Evolutionary conservation across 164 flowering plant species (phyloP).

Genomic region (Protea cynaroides): DNA sequence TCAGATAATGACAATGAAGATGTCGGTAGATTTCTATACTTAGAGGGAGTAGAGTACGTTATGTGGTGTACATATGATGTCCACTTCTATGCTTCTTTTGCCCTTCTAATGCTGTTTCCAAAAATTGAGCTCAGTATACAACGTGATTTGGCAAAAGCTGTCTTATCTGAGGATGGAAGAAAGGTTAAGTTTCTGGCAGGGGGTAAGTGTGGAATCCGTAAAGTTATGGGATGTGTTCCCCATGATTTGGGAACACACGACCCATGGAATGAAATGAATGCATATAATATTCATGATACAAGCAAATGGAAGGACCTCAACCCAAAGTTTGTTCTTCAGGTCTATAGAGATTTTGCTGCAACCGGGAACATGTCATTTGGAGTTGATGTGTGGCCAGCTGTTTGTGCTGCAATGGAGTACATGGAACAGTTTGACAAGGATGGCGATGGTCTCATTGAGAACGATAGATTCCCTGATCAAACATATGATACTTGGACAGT

Average conservation of each 20-base stretch:
- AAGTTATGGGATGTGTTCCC: slow-evolving; percentile 80
- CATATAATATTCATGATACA: slow-evolving; percentile 89
- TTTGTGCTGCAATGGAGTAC: slow-evolving; percentile 83
- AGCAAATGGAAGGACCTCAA: slow-evolving; percentile 90
- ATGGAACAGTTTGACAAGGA: slow-evolving; percentile 95
- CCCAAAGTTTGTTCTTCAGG: slow-evolving; percentile 92
- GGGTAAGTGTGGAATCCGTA: slow-evolving; percentile 80
- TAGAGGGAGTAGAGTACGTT: slow-evolving; percentile 88
- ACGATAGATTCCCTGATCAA: slow-evolving; percentile 95
- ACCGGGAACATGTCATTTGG: slow-evolving; percentile 83
- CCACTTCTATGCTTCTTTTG: slow-evolving; percentile 92
- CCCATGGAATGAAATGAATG: slow-evolving; percentile 96
- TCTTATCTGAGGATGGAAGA: slow-evolving; percentile 76
- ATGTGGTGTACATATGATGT: slow-evolving; percentile 98
- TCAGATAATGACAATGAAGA: slow-evolving; percentile 39
- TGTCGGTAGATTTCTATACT: slow-evolving; percentile 82
- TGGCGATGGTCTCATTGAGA: slow-evolving; percentile 71
- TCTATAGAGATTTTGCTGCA: slow-evolving; percentile 83
- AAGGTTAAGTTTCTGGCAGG: slow-evolving; percentile 80
- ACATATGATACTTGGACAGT: slow-evolving; percentile 96
- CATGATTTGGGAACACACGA: slow-evolving; percentile 94
- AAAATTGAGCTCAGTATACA: slow-evolving; percentile 83
- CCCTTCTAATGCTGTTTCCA: slow-evolving; percentile 78
- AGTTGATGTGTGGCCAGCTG: slow-evolving; percentile 88
- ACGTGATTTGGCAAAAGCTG: slow-evolving; percentile 89